A percentile compares a stretch with the other conserved stretches of the same genome.
Conservation (phyloP, 805 yeast species). For the Myxozyma lipomycoides region DNA sequence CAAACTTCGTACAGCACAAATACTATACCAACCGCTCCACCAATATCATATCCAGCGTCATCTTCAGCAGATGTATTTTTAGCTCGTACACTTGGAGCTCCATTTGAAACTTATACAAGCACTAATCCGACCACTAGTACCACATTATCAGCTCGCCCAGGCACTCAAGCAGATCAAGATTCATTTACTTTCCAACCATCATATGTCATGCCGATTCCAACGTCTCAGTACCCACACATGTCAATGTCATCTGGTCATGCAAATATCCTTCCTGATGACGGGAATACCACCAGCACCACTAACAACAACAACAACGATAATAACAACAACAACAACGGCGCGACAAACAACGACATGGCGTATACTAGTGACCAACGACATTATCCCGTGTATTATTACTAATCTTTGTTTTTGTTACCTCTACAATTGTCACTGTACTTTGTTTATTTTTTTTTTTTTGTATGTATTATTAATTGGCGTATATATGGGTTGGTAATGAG, state of each 20-base stretch:
- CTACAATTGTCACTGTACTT: not conserved
- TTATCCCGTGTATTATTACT: conserved; percentile 13
- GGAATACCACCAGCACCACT: not conserved
- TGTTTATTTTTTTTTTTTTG: not conserved
- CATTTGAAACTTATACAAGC: not conserved
- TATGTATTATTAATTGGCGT: not conserved
- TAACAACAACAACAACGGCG: not conserved
- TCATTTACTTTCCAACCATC: too few species aligned
- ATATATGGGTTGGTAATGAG: too few species aligned
- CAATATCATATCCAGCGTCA: conserved; percentile 1
- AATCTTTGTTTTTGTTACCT: not conserved
- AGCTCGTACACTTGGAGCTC: not conserved
- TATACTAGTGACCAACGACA: conserved; percentile 3
- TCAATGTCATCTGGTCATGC: too few species aligned
- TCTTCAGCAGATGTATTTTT: not conserved
- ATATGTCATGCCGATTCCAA: too few species aligned
- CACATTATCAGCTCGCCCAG: too few species aligned
- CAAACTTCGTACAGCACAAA: not conserved
- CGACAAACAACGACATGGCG: not conserved
- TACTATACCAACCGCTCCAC: not conserved
- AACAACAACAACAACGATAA: conserved; percentile 1
- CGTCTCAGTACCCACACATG: too few species aligned
- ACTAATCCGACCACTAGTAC: too few species aligned
- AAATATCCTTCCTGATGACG: too few species aligned
- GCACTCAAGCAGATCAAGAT: too few species aligned